Evolutionary conservation across 768 basidiomycete genomes (phyloP).

Genomic region (Naganishia friedmannii): DNA sequence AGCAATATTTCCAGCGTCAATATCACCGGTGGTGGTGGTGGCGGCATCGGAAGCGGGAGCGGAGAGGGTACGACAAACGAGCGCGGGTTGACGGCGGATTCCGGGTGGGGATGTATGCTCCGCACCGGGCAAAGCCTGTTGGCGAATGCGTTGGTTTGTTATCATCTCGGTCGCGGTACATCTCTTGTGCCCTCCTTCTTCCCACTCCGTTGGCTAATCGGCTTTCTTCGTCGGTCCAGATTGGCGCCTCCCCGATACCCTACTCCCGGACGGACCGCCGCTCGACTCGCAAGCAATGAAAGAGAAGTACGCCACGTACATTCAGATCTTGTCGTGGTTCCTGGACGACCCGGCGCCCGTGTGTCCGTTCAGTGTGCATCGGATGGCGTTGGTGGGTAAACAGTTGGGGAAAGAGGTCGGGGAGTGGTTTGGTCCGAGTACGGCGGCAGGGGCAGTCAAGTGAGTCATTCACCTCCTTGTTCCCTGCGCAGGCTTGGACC

Average conservation of each 20-base stretch:
- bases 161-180: conserved; percentile 73
- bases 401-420: conserved; percentile 92
- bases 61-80: conserved; percentile 55
- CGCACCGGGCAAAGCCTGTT: conserved; percentile 79
- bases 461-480: no score
- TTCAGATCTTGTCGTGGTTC: conserved; percentile 91
- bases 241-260: conserved; percentile 73
- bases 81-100: conserved; percentile 77
- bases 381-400: conserved; percentile 92
- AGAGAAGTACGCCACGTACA: conserved; percentile 67
- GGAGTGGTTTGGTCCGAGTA: conserved; percentile 97
- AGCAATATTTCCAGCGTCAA: conserved; percentile 1
- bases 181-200: conserved; percentile 15
- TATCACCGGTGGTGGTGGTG: background rate
- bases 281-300: conserved; percentile 40
- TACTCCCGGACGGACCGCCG: conserved; percentile 55
- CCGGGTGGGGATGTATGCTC: conserved; percentile 91
- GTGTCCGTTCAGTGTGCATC: conserved; percentile 89
- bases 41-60: background rate
- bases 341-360: conserved; percentile 79
- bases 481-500: no score
- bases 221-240: conserved; percentile 56
- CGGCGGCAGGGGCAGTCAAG: conserved; percentile 95
- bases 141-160: conserved; percentile 71
- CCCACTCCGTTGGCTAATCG: background rate